phyloP scores from a whole-genome alignment of 805 yeast genomes.

The Naumovozyma castellii region DNA sequence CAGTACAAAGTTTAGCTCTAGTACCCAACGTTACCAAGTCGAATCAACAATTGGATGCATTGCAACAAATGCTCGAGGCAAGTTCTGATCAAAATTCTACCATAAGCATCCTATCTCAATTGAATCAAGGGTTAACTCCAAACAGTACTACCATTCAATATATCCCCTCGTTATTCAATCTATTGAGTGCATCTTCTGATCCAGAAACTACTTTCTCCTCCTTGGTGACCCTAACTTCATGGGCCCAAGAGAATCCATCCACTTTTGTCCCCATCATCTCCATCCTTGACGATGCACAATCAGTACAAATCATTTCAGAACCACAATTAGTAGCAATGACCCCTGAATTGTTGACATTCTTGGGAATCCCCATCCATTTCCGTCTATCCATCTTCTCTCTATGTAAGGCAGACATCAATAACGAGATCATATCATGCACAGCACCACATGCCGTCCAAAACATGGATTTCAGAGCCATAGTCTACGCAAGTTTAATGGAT shows the following conservation, averaged over 20 bases:
- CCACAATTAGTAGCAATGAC: conserved; percentile 15
- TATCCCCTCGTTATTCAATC: conserved; percentile 15
- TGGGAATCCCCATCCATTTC: conserved; percentile 21
- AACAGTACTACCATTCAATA: conserved; percentile 13
- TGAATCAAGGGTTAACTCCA: conserved; percentile 12
- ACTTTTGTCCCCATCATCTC: conserved; percentile 20
- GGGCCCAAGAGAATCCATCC: conserved; percentile 21
- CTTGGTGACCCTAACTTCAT: conserved; percentile 16
- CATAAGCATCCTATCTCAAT: conserved; percentile 7
- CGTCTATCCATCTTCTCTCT: conserved; percentile 25
- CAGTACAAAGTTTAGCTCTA: conserved; percentile 16
- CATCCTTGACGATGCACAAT: conserved; percentile 13
- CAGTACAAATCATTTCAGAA: conserved; percentile 12
- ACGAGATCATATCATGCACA: conserved; percentile 19
- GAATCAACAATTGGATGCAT: conserved; percentile 16
- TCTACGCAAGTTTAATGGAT: conserved; percentile 21
- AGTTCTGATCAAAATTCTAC: conserved; percentile 17
- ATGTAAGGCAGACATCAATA: conserved; percentile 19
- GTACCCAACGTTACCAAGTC: conserved; percentile 14
- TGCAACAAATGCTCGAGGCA: conserved; percentile 14
- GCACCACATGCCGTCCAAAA: conserved; percentile 28
- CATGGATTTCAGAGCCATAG: conserved; percentile 24
- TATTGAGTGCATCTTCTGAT: conserved; percentile 17
- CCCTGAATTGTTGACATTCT: conserved; percentile 20
- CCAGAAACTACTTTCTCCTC: conserved; percentile 17